Evolutionary conservation across 176 grass and related monocot genomes (phyloP).

Genomic region (Carex littledalei): DNA sequence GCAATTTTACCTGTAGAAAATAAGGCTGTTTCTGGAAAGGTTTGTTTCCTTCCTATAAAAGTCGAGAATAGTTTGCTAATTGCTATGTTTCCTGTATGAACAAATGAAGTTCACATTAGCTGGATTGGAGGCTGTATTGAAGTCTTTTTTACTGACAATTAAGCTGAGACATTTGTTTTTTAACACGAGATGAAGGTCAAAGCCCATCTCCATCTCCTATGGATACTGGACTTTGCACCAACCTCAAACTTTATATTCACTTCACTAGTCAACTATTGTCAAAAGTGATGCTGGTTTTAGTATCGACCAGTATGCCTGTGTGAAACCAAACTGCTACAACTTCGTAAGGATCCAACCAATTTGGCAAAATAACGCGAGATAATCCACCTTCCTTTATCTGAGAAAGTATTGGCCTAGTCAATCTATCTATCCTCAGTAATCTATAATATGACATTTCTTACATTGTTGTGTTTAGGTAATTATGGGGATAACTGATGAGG

Average conservation of each 20-base stretch:
- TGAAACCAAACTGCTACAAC: background rate
- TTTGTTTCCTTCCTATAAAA: background rate
- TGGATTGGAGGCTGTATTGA: background rate
- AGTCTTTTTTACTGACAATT: background rate
- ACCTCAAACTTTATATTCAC: background rate
- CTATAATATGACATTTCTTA: background rate
- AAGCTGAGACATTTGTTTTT: background rate
- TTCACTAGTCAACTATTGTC: background rate
- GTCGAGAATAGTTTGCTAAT: background rate
- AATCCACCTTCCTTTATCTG: background rate
- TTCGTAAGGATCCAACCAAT: background rate
- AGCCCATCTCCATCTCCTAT: too few species aligned
- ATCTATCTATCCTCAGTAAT: background rate
- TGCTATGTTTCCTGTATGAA: background rate
- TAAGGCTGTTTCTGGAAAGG: conserved; percentile 54
- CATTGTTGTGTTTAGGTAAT: conserved; percentile 39
- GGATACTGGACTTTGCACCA: too few species aligned
- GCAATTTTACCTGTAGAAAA: conserved; percentile 55
- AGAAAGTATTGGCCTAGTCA: background rate
- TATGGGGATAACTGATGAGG: conserved; percentile 46
- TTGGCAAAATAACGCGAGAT: background rate
- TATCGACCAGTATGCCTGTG: background rate
- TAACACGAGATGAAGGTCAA: too few species aligned
- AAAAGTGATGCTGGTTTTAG: background rate
- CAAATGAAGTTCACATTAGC: background rate